phyloP scores from a whole-genome alignment of 148 eudicot genomes.

The Camellia sinensis region DNA sequence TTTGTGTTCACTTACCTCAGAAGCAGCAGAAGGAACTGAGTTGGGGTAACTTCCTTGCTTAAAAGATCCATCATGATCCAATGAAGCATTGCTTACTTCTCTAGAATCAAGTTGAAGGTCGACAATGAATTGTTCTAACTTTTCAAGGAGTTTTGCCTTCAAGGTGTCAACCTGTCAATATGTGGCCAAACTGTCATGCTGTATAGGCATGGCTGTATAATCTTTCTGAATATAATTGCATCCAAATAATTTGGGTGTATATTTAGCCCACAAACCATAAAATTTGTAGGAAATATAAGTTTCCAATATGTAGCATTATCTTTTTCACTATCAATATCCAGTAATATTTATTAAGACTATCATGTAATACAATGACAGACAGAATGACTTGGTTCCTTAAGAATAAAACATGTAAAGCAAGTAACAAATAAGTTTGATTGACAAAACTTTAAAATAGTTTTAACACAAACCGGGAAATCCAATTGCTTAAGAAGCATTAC shows the following conservation, averaged over 20 bases:
- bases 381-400: slow-evolving; percentile 4
- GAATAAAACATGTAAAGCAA: background rate
- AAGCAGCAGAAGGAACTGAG: slow-evolving; percentile 33
- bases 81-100: slow-evolving; percentile 32
- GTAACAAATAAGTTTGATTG: slow-evolving; percentile 6
- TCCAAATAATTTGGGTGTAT: background rate
- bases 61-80: slow-evolving; percentile 37
- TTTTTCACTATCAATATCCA: background rate
- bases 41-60: slow-evolving; percentile 33
- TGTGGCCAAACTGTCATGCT: slow-evolving; percentile 18
- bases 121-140: slow-evolving; percentile 79
- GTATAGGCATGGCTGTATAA: background rate
- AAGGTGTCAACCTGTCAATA: slow-evolving; percentile 72
- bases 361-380: too few relatives aligned
- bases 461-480: slow-evolving; percentile 79
- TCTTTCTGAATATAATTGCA: background rate
- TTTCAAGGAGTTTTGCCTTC: slow-evolving; percentile 81
- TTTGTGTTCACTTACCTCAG: slow-evolving; percentile 49
- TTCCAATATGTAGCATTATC: background rate
- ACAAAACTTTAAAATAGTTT: slow-evolving; percentile 7
- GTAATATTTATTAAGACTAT: too few relatives aligned
- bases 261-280: background rate
- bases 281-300: background rate
- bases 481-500: slow-evolving; percentile 97
- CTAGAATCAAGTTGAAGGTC: slow-evolving; percentile 59